Base-by-base conservation (phyloP, 106 monocot species). In the Dactylorhiza incarnata region DNA sequence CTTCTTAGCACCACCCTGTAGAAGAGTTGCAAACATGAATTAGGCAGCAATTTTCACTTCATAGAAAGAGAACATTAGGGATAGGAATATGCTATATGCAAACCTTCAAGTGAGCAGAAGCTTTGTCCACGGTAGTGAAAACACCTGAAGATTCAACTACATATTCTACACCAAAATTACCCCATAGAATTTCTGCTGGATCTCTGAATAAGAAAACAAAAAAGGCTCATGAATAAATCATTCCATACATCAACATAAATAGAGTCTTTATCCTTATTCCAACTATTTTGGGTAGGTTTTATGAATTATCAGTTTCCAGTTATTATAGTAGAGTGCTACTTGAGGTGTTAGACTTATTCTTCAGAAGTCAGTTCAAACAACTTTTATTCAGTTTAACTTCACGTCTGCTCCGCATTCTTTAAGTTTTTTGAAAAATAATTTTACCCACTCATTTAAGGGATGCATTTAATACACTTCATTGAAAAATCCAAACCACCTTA, bases 111-210 rank as follows among this genome's bases (percentile, higher is more conserved):
- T 96, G 96, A 74, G 91, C 73, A 74, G 96, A 90, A 83, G 96
- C 93, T 73, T 93, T 96, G 13, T 84, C 90, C 53, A 87, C 26
- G 50, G 93, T 89, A 61, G 96, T 96, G 81, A 96, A 96, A 76
- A 93, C 93, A 58, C 96, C 96, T 80, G 96, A 93, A 80, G 96
- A 96, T 84, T 96, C 96, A 82, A 96, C 87, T 67, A 96, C 91
- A 84, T 84, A 96, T 17, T 89, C 96, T 50, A 84, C 96, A 51
- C 96, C 96, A 78, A 78, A 85, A 84, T 91, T 70, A 79, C 90
- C 89, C 95, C 96, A 96, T 12, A 91, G 89, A 67, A 96, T 96
- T 69, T 93, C 93, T 63, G 89, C 84, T 61, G 96, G 96, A 76
- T 93, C 89, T 75, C 96, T 96, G 81, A 49, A 53, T n/a, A 81